These are phyloP conservation scores for Cucurbita ficifolia DNA, from an alignment of 306 rosid species.

Conservation along the genomic window DNA sequence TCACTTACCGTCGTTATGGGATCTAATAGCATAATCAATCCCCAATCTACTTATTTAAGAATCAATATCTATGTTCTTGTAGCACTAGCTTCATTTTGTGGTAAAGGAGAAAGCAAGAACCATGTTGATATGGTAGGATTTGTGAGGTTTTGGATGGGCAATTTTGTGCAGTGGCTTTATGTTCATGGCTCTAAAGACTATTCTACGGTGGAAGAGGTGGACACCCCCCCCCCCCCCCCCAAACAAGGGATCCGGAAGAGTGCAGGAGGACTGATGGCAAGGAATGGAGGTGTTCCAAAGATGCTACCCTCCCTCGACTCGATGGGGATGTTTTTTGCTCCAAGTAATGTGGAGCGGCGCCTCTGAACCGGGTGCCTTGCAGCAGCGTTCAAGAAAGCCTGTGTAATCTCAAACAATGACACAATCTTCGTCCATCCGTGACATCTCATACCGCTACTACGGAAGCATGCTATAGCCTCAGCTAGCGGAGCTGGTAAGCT, in stretches of 20 bases:
- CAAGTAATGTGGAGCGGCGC: constrained; percentile 86
- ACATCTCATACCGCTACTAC: constrained; percentile 40
- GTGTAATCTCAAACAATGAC: constrained; percentile 73
- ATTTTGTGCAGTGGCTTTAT: constrained; percentile 46
- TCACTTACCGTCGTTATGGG: not conserved
- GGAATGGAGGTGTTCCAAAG: constrained; percentile 81
- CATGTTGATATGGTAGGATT: not conserved
- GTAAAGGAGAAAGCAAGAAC: not conserved
- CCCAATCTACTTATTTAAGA: not conserved
- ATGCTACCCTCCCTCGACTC: constrained; percentile 81
- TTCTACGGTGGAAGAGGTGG: constrained; percentile 77
- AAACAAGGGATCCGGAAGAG: constrained; percentile 87
- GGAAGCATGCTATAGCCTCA: constrained; percentile 27
- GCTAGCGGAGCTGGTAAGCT: constrained; percentile 26
- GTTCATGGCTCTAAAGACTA: too few relatives aligned
- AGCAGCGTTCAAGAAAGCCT: constrained; percentile 99
- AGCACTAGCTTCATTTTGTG: not conserved
- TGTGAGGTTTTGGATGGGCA: not conserved
- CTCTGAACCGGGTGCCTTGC: constrained; percentile 89
- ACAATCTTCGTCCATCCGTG: constrained; percentile 37
- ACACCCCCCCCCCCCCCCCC: too few relatives aligned
- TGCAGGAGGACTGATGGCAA: constrained; percentile 90
- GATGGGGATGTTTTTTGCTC: too few relatives aligned
- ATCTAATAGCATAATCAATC: not conserved
- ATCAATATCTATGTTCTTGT: not conserved